Conservation (phyloP, 2,329 filamentous ascomycete species). For the Pseudocercospora macadamiae region DNA sequence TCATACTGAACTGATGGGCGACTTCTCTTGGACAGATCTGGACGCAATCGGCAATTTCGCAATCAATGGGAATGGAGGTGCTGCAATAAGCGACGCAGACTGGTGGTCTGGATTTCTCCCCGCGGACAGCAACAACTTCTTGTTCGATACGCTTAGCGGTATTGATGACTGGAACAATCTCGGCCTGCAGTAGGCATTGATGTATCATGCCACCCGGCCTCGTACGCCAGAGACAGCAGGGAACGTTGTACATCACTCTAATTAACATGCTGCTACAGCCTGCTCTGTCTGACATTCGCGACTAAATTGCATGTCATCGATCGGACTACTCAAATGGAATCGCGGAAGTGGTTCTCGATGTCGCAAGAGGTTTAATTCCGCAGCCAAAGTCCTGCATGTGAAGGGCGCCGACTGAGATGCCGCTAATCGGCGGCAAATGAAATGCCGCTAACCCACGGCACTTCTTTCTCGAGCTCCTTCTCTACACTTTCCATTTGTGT, state of each 20-base stretch:
- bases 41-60: conserved; percentile 53
- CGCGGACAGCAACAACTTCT: conserved; percentile 40
- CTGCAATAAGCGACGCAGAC: conserved; percentile 35
- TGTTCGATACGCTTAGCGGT: conserved; percentile 35
- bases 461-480: conserved; percentile 2
- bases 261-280: too few species aligned
- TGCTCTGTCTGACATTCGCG: too few species aligned
- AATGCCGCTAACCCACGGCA: neutral
- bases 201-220: too few species aligned
- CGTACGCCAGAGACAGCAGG: too few species aligned
- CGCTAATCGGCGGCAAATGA: too few species aligned
- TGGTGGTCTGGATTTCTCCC: conserved; percentile 44
- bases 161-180: conserved; percentile 39
- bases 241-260: too few species aligned
- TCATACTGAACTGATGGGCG: conserved; percentile 50
- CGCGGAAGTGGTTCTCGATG: too few species aligned
- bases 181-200: conserved; percentile 29
- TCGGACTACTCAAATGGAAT: too few species aligned
- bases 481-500: neutral
- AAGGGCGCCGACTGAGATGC: too few species aligned
- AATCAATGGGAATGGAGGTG: conserved; percentile 44
- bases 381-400: too few species aligned
- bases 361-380: too few species aligned
- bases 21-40: conserved; percentile 55
- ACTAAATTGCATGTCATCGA: too few species aligned